A percentile compares a stretch with the other conserved stretches of the same genome.
Conservation (phyloP, 495 filamentous ascomycete species). For the Penicillium canariense region DNA sequence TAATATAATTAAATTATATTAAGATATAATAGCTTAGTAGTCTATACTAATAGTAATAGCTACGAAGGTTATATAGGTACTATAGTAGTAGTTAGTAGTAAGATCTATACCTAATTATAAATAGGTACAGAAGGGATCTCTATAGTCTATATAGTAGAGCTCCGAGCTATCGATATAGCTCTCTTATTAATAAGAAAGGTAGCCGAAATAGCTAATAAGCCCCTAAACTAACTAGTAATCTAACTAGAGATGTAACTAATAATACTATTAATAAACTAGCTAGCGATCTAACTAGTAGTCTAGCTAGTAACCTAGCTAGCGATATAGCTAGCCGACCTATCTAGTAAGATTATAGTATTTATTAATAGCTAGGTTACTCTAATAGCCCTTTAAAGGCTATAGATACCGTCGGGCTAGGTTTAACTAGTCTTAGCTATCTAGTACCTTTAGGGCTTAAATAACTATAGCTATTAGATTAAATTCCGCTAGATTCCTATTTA, state of each 20-base stretch:
- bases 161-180: too few species aligned
- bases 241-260: too few species aligned
- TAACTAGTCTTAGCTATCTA: conserved; percentile 9
- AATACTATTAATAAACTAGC: too few species aligned
- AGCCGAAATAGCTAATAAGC: not conserved
- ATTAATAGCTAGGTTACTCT: conserved; percentile 16
- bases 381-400: conserved; percentile 5
- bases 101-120: not conserved
- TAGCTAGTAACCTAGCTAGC: too few species aligned
- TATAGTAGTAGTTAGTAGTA: not conserved
- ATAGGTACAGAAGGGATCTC: conserved; percentile 1
- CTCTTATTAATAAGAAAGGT: too few species aligned
- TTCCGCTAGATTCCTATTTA: conserved; percentile 27
- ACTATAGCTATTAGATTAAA: conserved; percentile 1
- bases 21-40: too few species aligned
- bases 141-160: conserved; percentile 4
- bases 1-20: too few species aligned
- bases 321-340: too few species aligned
- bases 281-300: too few species aligned
- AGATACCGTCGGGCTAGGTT: conserved; percentile 10
- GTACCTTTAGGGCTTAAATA: not conserved
- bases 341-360: too few species aligned
- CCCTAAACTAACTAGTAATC: not conserved
- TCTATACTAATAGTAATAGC: conserved; percentile 6
- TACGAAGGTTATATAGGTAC: conserved; percentile 5